phyloP scores from a whole-genome alignment of 352 stramenopile genomes.

The Elongisporangium prolatum region DNA sequence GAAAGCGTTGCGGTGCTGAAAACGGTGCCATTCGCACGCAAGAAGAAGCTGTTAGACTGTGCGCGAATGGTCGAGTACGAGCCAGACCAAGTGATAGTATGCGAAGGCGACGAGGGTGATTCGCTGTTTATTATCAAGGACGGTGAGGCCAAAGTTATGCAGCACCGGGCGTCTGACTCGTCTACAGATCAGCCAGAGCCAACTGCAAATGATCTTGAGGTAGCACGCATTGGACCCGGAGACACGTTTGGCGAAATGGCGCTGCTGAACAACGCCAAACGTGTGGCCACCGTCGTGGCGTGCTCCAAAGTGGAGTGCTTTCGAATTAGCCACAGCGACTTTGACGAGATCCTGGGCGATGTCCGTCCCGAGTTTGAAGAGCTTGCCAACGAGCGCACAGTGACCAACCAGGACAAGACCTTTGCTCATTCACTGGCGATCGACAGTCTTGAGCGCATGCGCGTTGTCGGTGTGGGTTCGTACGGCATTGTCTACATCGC shows the following conservation, averaged over 20 bases:
- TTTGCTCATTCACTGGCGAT: constrained; percentile 51
- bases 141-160: constrained; percentile 33
- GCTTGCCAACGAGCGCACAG: constrained; percentile 20
- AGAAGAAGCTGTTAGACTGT: constrained; percentile 39
- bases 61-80: constrained; percentile 36
- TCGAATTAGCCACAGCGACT: constrained; percentile 54
- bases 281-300: constrained; percentile 63
- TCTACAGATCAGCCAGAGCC: not conserved
- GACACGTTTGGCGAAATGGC: constrained; percentile 70
- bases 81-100: constrained; percentile 33
- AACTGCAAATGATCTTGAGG: constrained; percentile 15
- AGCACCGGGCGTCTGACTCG: constrained; percentile 15
- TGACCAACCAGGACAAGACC: constrained; percentile 31
- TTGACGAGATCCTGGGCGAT: constrained; percentile 44
- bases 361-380: constrained; percentile 29
- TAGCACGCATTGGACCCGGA: constrained; percentile 35
- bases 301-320: constrained; percentile 63
- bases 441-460: constrained; percentile 48
- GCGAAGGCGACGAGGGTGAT: constrained; percentile 39
- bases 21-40: constrained; percentile 25
- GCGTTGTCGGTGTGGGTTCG: constrained; percentile 49
- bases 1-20: constrained; percentile 55
- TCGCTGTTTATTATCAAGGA: constrained; percentile 64
- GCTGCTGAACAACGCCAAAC: constrained; percentile 39
- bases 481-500: constrained; percentile 53